Percentiles rank a stretch among this genome's conserved stretches.
Conservation (phyloP, 371 early-diverging fungal genomes). For the Gilbertella persicaria region DNA sequence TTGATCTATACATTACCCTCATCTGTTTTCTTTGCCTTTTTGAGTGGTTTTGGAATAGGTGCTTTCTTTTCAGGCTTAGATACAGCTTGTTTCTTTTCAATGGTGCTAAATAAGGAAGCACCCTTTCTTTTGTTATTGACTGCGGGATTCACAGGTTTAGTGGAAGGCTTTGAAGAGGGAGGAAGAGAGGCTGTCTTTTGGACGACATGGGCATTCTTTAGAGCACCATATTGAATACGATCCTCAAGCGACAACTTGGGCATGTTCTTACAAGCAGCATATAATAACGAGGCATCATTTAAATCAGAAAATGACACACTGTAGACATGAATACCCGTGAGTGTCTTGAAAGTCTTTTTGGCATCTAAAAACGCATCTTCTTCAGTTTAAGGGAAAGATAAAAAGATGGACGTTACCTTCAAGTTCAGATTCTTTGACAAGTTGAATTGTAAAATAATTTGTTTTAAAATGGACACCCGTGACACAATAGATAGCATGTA, state of each 20-base stretch:
- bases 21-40: background rate
- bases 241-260: slow-evolving; percentile 11
- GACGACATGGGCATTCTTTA: slow-evolving; percentile 4
- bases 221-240: slow-evolving; percentile 12
- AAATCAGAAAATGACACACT: slow-evolving; percentile 10
- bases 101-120: slow-evolving; percentile 1
- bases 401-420: slow-evolving; percentile 11
- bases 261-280: slow-evolving; percentile 11
- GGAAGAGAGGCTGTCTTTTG: background rate
- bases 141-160: too few relatives aligned
- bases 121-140: slow-evolving; percentile 20
- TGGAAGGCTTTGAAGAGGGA: background rate
- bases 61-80: too few relatives aligned
- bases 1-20: slow-evolving; percentile 1
- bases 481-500: slow-evolving; percentile 15
- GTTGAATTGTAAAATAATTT: slow-evolving; percentile 13
- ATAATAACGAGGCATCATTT: slow-evolving; percentile 8
- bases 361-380: background rate
- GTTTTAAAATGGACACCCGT: slow-evolving; percentile 3
- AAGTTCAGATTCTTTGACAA: slow-evolving; percentile 13
- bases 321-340: slow-evolving; percentile 16
- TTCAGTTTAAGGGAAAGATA: too few relatives aligned
- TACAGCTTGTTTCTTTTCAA: slow-evolving; percentile 8
- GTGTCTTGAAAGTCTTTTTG: slow-evolving; percentile 10
- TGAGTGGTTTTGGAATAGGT: background rate